Evolutionary conservation across 169 alveolate species (phyloP), one percentile per base, ranked within the genome.

Genomic region (Cryptosporidium bovis): DNA sequence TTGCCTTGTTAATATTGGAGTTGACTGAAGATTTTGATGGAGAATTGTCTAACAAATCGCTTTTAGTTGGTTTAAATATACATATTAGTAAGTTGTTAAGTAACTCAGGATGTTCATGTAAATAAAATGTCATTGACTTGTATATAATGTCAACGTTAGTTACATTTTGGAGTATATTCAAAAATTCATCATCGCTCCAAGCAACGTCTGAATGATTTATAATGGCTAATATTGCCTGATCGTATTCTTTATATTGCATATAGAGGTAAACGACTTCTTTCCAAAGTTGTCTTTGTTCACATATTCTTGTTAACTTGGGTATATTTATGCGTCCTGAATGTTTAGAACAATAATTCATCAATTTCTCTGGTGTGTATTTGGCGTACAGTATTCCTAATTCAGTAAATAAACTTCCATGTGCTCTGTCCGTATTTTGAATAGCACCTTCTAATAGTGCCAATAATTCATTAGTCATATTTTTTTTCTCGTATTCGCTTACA

Each of bases 341-440:
- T 65, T 91, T 91, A 82, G 96, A 93, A 93, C 97, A 93, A 92
- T 96, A 98, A 83, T 96, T 99, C 99, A 97, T 96, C 82, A 98
- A 94, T 96, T 96, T 97, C 82, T 96, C 98, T 68, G 99, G 99
- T 90, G 94, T 93, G 92, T 97, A 97, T 92, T 98, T 98, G 82
- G 99, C 99, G 91, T 98, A 97, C 56, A 97, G 92, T 44, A 98
- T 97, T 65, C 99, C 99, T 65, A 99, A 95, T 94, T 99, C 99
- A 33, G 99, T 99, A 92, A 96, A 98, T 58, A 98, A 95, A 31
- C 94, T 93, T 51, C 91, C 95, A 82, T 96, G 98, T 20, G 98
- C 96, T 83, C 98, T 94, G 83, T 94, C 97, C 31, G 93, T 85
- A 33, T 82, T 82, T 60, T 90, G 90, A 48, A 91, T 92, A 51